Percentiles rank a stretch among this genome's conserved stretches.
These are phyloP conservation scores for Tetragonia tetragonoides DNA, from an alignment of 148 eudicot species.

Conservation along the genomic window DNA sequence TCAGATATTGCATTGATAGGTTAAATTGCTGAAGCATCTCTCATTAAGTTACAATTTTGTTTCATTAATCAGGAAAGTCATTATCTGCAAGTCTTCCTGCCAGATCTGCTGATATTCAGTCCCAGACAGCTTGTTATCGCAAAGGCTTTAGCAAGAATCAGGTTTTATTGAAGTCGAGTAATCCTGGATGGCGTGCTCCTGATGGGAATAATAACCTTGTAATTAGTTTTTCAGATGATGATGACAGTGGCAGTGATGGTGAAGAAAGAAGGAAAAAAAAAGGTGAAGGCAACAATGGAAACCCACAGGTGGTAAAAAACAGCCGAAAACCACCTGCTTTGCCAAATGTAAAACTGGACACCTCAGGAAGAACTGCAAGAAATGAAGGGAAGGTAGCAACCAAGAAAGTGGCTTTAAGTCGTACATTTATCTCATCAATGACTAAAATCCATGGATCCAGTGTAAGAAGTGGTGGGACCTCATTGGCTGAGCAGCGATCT, in stretches of 20 bases:
- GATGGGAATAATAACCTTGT: slow-evolving; percentile 40
- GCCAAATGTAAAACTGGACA: slow-evolving; percentile 29
- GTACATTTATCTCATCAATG: slow-evolving; percentile 36
- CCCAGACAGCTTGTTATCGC: slow-evolving; percentile 23
- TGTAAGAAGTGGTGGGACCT: slow-evolving; percentile 29
- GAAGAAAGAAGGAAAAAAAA: slow-evolving; percentile 37
- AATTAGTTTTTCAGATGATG: slow-evolving; percentile 68
- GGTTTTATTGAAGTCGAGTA: slow-evolving; percentile 40
- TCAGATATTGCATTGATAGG: background rate
- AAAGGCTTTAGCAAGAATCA: slow-evolving; percentile 42
- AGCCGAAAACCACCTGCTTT: slow-evolving; percentile 34
- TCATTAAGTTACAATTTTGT: slow-evolving; percentile 1
- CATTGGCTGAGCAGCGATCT: slow-evolving; percentile 29
- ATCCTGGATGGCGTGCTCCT: slow-evolving; percentile 32
- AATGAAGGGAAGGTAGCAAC: slow-evolving; percentile 33
- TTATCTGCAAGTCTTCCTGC: slow-evolving; percentile 26
- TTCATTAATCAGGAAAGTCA: slow-evolving; percentile 33
- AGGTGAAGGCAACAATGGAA: slow-evolving; percentile 16
- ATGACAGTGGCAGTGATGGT: slow-evolving; percentile 67
- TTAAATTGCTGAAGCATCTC: slow-evolving; percentile 22
- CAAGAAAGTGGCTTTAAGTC: slow-evolving; percentile 38
- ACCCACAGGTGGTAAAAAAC: slow-evolving; percentile 20
- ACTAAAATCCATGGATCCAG: slow-evolving; percentile 34
- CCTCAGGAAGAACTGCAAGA: slow-evolving; percentile 23
- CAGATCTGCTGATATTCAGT: slow-evolving; percentile 25